Conservation (phyloP, 768 basidiomycete genomes). For the Mycena rosella region DNA sequence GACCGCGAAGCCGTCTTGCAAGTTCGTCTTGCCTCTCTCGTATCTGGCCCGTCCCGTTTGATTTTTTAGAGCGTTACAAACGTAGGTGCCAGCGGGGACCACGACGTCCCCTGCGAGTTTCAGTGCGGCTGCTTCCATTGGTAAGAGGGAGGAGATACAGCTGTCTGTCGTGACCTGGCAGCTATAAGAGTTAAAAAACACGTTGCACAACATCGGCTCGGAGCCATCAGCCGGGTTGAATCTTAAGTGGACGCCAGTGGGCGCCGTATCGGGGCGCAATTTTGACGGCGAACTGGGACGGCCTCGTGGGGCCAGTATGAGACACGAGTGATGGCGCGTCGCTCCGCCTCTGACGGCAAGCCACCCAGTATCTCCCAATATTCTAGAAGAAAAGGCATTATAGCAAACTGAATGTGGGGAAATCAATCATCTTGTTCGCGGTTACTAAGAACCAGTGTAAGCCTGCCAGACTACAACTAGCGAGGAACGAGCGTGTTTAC, state of each 20-base stretch:
- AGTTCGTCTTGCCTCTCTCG: constrained; percentile 5
- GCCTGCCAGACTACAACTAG: background rate
- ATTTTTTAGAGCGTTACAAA: constrained; percentile 4
- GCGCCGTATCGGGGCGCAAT: background rate
- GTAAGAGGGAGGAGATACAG: background rate
- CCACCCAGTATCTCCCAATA: background rate
- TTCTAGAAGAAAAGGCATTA: background rate
- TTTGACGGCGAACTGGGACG: background rate
- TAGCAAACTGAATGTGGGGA: background rate
- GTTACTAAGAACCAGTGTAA: background rate
- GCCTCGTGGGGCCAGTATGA: background rate
- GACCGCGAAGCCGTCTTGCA: background rate
- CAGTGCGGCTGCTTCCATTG: constrained; percentile 11
- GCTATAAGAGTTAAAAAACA: constrained; percentile 16
- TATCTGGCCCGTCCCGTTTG: constrained; percentile 20
- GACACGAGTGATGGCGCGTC: background rate
- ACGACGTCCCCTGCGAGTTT: constrained; percentile 7
- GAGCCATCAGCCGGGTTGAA: background rate
- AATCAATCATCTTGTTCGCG: background rate
- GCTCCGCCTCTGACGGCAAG: background rate
- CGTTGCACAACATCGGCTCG: background rate
- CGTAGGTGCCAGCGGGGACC: background rate
- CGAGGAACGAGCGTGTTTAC: too few relatives aligned
- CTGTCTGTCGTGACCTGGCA: background rate
- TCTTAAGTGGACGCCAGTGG: background rate